These are phyloP conservation scores for Claviceps fusiformis DNA, from an alignment of 2,329 filamentous ascomycete genomes.

Conservation along the genomic window DNA sequence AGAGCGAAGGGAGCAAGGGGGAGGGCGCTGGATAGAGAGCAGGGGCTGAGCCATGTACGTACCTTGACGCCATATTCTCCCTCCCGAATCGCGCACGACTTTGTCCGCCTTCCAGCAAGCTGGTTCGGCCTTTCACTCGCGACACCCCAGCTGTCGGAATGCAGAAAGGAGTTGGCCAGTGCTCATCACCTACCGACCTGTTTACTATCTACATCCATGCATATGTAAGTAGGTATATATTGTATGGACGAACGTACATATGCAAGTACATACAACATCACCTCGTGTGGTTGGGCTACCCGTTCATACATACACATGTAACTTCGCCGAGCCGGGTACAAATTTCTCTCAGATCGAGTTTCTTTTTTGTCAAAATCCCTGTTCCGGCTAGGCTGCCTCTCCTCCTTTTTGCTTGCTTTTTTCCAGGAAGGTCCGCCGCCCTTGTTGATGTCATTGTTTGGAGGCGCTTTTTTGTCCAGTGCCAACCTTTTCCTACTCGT, in stretches of 20 bases:
- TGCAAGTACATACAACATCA: neutral
- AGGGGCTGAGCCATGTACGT: neutral
- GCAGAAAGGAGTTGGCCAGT: neutral
- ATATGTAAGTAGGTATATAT: neutral
- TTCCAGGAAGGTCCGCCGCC: neutral
- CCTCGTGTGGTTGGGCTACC: no score
- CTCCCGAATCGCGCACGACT: constrained; percentile 2
- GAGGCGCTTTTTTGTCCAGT: neutral
- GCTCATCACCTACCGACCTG: neutral
- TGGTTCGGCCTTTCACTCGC: neutral
- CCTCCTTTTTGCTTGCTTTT: neutral
- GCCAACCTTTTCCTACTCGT: neutral
- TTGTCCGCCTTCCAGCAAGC: neutral
- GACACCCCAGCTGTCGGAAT: neutral
- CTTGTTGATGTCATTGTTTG: constrained; percentile 2
- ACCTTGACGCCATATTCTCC: neutral
- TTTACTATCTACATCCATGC: neutral
- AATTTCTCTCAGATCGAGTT: neutral
- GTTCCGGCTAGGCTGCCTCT: neutral
- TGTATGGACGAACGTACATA: neutral
- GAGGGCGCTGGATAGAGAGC: no score
- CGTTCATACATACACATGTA: neutral
- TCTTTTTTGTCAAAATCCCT: neutral
- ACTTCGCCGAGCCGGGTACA: neutral
- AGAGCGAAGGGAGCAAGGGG: neutral